A percentile compares a stretch with the other conserved stretches of the same genome.
phyloP scores from a whole-genome alignment of 148 eudicot species.

The Amaranthus hypochondriacus region DNA sequence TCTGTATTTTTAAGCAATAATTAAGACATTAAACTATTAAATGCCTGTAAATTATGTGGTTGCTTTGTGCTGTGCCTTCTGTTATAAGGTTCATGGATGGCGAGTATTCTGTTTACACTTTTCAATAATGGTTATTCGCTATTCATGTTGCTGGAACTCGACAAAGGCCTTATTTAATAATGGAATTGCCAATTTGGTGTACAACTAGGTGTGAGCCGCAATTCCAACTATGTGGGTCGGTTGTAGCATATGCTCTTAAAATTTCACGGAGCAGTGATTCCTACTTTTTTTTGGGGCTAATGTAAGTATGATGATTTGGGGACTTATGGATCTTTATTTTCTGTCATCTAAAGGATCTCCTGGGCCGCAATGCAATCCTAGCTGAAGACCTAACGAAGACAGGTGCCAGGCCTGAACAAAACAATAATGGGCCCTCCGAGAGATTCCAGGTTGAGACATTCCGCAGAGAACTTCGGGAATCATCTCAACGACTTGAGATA shows the following conservation, averaged over 20 bases:
- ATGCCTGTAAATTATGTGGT: too few relatives aligned
- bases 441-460: slow-evolving; percentile 67
- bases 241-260: not conserved
- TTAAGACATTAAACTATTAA: too few relatives aligned
- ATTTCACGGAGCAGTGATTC: not conserved
- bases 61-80: too few relatives aligned
- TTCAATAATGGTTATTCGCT: too few relatives aligned
- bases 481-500: slow-evolving; percentile 54
- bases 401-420: slow-evolving; percentile 49
- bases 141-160: too few relatives aligned
- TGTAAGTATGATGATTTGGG: not conserved
- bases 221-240: not conserved
- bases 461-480: slow-evolving; percentile 70
- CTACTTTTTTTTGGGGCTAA: not conserved
- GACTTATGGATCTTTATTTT: slow-evolving; percentile 8
- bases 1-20: too few relatives aligned
- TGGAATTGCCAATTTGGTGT: not conserved
- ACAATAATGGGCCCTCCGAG: slow-evolving; percentile 53
- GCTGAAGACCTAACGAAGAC: slow-evolving; percentile 73
- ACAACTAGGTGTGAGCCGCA: not conserved
- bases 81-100: too few relatives aligned
- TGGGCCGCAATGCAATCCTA: slow-evolving; percentile 67
- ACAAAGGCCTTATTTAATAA: too few relatives aligned
- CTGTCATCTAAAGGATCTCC: slow-evolving; percentile 55
- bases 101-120: too few relatives aligned